Base-by-base conservation (phyloP, 1,284 basidiomycete genomes). In the Trametes polyzona region DNA sequence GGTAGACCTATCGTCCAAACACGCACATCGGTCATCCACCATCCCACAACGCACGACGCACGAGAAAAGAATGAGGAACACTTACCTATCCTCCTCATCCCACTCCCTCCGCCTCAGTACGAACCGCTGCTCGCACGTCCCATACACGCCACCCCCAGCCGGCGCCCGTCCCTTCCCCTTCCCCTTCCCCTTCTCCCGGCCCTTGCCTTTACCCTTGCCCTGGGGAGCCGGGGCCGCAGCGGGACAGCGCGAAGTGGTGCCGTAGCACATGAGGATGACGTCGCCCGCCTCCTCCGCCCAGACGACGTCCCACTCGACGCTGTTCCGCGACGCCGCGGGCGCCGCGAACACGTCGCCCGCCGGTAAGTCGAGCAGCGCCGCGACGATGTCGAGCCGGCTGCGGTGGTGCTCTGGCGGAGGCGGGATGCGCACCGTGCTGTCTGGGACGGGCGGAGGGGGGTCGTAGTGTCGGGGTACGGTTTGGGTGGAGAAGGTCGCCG, bases 101-200 rank as follows among this genome's bases (percentile, higher is more conserved):
- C 65, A 51, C n/a, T 69, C 71, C 35, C 69, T 69, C 52, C 67
- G 67, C 37, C 71, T 62, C 4, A 78, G 66, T 4, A 70, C 57
- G 55, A 78, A 80, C n/a, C 69, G 65, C 64, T 70, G 68, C 24
- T 67, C 64, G 55, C 61, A 68, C 10, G 23, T 3, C 5, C 16
- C 12, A 5, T 11, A 8, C 7, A 10, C n/a, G 37, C 16, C 14
- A n/a, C n/a, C 33, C 30, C 14, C 12, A n/a, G 29, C 12, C 27
- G 16, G 5, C 26, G 17, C 39, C 36, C 19, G 41, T 33, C 39
- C 30, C 27, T 44, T n/a, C 30, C 49, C 23, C 40, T 37, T 23
- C 48, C 46, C 19, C 40, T 59, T 39, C 7, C 42, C 36, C 9
- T 52, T 41, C 23, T 4, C 36, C 24, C 17, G 11, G 2, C 12